Base-by-base conservation (phyloP, 2,329 filamentous ascomycete genomes). In the Fusarium gaditjirri region DNA sequence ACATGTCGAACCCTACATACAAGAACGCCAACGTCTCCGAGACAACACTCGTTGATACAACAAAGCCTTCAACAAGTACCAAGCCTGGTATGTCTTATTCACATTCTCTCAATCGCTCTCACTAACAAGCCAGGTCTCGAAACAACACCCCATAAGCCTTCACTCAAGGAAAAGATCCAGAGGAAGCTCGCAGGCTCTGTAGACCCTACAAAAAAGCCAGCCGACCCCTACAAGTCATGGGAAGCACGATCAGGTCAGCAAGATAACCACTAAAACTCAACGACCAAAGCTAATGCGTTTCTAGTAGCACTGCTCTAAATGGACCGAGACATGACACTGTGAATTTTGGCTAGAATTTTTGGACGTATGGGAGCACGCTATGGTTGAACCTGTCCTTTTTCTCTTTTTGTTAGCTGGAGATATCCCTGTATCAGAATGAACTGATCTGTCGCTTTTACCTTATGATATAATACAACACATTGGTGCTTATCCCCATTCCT, bases 171-270 rank as follows among this genome's bases (percentile, higher is more conserved):
- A 5, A 77, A 70, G 74, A 56, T 77, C 61, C 70, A 74, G 67
- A 58, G 59, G 36, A 77, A 75, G 61, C 61, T 77, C 9, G 55
- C 50, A 19, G 61, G 68, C 7, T 73, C 74, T 6, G 59, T 71
- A 27, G 74, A 76, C 42, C 75, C 75, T 23, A 57, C 68, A 36
- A 72, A 74, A 55, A 74, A 63, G 57, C 68, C 60, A 8, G 70
- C 59, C 19, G 72, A 77, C 14, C 72, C 74, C 7, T 65, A 60
- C 46, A 76, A 76, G 68, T 75, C 73, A 10, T 77, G 75, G 75
- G 75, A 77, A 35, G 75, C 75, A 11, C 75, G 75, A 56, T 68
- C 71, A 47, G 62, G 75, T 77, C 58, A 69, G 75, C 60, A 14
- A 35, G 9, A 50, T 9, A 52, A 39, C 42, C 50, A 36, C 54